Evolutionary conservation across 768 basidiomycete species (phyloP), one percentile per base, ranked within the genome.

Genomic region (Cystobasidium tubakii): DNA sequence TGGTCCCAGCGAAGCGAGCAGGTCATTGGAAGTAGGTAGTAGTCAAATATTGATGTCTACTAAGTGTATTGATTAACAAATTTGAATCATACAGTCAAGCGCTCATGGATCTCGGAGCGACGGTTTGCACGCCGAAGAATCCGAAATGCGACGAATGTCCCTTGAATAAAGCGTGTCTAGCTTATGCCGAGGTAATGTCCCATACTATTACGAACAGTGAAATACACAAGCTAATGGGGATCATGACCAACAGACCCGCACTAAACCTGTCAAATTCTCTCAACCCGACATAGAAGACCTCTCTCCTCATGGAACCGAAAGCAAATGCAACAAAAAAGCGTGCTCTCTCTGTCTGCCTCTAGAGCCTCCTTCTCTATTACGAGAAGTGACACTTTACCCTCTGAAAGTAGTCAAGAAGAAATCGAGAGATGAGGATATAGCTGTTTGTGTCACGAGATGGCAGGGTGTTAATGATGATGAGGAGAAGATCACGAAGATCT

Each of bases 61-160:
- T 9, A 21, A 57, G 39, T 69, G 6, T 64, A 66, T 2, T 57
- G 66, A 31, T 33, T 21, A 31, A 75, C 76, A 64, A 42, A 36
- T 53, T 46, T 36, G 15, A 6, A 36, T 27, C 29, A 42, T 44
- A 23, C n/a, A 43, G 36, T 79, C 90, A 96, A 82, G 92, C 90
- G 17, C 84, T 98, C 64, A 97, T 97, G 80, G 94, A 98, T 80
- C 86, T 97, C 7, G 94, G 94, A 62, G 90, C 90, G 80, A 95
- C 92, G 1, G 86, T 96, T 1, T 98, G 94, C 83, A 92, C 77
- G 81, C 88, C 90, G 50, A 87, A 87, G 75, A 86, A 89, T 75
- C 94, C 94, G 12, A 81, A 83, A 23, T 97, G 94, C 78, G 82
- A 77, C 21, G 78, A 82, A 21, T 97, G 94, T 81, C 91, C 92